Evolutionary conservation across 1,139 yeast species (phyloP), one percentile per base, ranked within the genome.

Genomic region (Kodamaea anthophila): DNA sequence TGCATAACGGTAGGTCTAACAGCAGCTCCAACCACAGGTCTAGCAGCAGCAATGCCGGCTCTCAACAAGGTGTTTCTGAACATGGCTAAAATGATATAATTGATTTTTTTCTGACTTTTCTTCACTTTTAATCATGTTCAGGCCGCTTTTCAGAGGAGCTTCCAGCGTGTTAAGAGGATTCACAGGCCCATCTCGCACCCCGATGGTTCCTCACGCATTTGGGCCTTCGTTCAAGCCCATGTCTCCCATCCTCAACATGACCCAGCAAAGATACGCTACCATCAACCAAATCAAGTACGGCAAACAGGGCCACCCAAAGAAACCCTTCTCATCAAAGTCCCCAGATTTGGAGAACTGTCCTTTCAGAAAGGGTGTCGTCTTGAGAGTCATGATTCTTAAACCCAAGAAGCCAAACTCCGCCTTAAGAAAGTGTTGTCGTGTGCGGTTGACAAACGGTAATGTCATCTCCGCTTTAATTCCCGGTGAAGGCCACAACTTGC

Each of bases 321-420:
- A 72, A 39, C 62, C 60, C 27, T 55, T 49, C 39, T 48, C 46
- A 6, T 55, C 81, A 3, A 75, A 73, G 43, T 72, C 96, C 1
- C 96, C 96, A 7, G 93, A 85, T 59, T 70, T 91, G 40, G 78
- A 79, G n/a, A 58, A 58, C 10, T 74, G 80, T 43, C 97, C 97
- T 1, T 83, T 86, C 50, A 77, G 79, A 46, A 86, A 87, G 46
- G 98, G 96, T 18, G 97, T 91, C 4, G 94, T 91, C n/a, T 65
- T 88, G 35, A 74, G 96, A 53, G 95, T 88, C 15, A 84, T 88
- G 91, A 84, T 87, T 39, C 70, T 88, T 43, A 91, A 91, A 57
- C 98, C 98, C 28, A 91, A 91, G 67, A 93, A 93, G 55, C 99
- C 99, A 28, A 93, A 93, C 62, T 91, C 97, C 28, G 96, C 99